Base-by-base conservation (phyloP, 2,329 filamentous ascomycete species). In the Claviceps lovelessii region DNA sequence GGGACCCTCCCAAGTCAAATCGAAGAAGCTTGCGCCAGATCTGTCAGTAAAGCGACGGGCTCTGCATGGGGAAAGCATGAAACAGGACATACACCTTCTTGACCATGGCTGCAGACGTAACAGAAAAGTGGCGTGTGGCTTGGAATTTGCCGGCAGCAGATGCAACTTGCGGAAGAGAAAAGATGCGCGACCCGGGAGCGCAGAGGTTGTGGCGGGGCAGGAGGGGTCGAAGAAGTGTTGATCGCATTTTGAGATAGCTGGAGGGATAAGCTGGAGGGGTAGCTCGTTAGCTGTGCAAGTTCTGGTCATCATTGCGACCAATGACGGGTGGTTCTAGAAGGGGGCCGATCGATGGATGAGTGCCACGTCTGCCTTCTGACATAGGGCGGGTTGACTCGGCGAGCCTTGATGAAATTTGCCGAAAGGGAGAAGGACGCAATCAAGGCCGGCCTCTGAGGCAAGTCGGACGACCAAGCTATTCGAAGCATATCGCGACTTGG, bases 1-100 rank as follows among this genome's bases (percentile, higher is more conserved):
- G 60, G 86, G 86, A 61, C 86, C 87, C 68, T 82, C 76, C 85
- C 85, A 88, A 68, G 77, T 69, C 58, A 86, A 67, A 60, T 90
- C 85, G 76, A 91, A 90, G 76, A 75, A 88, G 66, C 78, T 82
- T 58, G 56, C 52, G 46, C 51, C 44, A 48, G 55, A 23, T 23
- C 23, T 55, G 52, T 54, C 29, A 54, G 48, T 23, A 15, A 28
- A 28, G 8, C 47, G 15, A 17, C 31, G 19, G 29, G 7, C 17
- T 35, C 17, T 8, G 19, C 23, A 15, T 5, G 10, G 45, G 11
- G 28, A 39, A 53, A 17, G 23, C 35, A 55, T 58, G 54, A 66
- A 58, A 56, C 9, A 29, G 44, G 10, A 39, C 83, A 76, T 77
- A 88, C 75, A 83, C 83, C 71, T 85, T 83, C 71, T 77, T 74